Base-by-base conservation (phyloP, 83 land plant genomes). In the Isoetes engelmannii region DNA sequence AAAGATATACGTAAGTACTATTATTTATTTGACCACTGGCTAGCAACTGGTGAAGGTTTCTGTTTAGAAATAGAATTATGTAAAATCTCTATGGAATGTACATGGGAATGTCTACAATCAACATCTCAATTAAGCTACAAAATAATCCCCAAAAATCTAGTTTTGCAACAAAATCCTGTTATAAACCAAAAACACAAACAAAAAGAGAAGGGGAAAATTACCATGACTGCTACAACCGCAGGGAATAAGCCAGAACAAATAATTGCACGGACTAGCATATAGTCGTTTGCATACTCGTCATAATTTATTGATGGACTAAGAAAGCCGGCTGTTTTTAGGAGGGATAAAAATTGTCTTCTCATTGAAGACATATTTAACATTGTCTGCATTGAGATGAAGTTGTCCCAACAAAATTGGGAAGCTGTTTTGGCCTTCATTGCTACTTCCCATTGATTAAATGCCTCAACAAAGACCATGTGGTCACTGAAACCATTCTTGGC, bases 351-450 rank as follows among this genome's bases (percentile, higher is more conserved):
- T 44, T 64, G 67, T 47, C 45, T 64, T 9, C 67, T 44, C 6
- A 64, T 9, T 1, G 67, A 64, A 44, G 47, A 41, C 67, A 64
- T 64, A 12, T 15, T 47, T 8, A 64, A 47, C 44, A 64, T 13
- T 37, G 67, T 41, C 45, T 64, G 67, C 67, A 64, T 64, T 64
- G 67, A 64, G 1, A 64, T 13, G 47, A 64, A 64, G 47, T 64
- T 64, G n/a, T 64, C 41, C 47, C 47, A 64, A 44, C 67, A 64
- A 64, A 18, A 64, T 44, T 44, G n/a, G 4, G 47, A 44, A 7
- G 67, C 67, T 8, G n/a, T 41, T 13, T 64, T 18, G 9, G 41
- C 41, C 42, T 41, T 64, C 67, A 64, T 64, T 7, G 67, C 67
- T 7, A 44, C 9, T 37, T 64, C 67, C 67, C 67, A 64, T 1